These are phyloP conservation scores for Gelatoporia subvermispora DNA, from an alignment of 768 basidiomycete species.

Conservation along the genomic window DNA sequence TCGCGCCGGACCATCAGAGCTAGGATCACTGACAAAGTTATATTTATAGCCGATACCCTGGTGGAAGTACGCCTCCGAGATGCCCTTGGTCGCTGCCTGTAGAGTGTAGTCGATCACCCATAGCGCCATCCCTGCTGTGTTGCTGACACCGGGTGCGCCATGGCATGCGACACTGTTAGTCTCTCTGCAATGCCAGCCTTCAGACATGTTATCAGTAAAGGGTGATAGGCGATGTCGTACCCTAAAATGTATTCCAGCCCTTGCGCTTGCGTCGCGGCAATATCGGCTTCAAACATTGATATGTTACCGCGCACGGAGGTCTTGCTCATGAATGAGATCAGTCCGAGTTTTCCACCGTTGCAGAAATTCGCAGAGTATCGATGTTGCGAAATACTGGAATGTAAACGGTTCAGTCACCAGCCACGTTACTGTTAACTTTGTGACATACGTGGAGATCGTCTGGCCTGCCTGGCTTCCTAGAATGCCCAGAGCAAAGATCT, in stretches of 20 bases:
- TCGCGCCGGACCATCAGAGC: no score
- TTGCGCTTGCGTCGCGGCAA: slow-evolving; percentile 39
- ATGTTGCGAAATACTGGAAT: slow-evolving; percentile 48
- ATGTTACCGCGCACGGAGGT: slow-evolving; percentile 50
- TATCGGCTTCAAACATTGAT: slow-evolving; percentile 46
- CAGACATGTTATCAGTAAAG: neutral
- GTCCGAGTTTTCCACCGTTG: slow-evolving; percentile 42
- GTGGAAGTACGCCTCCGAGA: slow-evolving; percentile 53
- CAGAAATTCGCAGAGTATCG: slow-evolving; percentile 59
- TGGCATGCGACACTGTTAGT: slow-evolving; percentile 29
- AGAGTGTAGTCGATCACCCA: slow-evolving; percentile 63
- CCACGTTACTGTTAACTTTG: slow-evolving; percentile 1
- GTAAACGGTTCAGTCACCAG: neutral
- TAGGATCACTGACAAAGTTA: slow-evolving; percentile 37
- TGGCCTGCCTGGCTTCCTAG: slow-evolving; percentile 42
- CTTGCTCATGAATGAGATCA: slow-evolving; percentile 69
- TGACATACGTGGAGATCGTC: slow-evolving; percentile 48
- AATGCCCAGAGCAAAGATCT: slow-evolving; percentile 48
- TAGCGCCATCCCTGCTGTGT: slow-evolving; percentile 58
- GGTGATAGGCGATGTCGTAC: slow-evolving; percentile 8
- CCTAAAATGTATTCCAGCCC: slow-evolving; percentile 60
- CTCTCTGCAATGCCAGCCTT: slow-evolving; percentile 8
- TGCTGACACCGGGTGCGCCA: slow-evolving; percentile 48
- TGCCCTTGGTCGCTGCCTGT: slow-evolving; percentile 35
- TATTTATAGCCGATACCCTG: slow-evolving; percentile 70